These are phyloP conservation scores for Pythium guiyangense DNA, from an alignment of 352 stramenopile species.

Conservation along the genomic window DNA sequence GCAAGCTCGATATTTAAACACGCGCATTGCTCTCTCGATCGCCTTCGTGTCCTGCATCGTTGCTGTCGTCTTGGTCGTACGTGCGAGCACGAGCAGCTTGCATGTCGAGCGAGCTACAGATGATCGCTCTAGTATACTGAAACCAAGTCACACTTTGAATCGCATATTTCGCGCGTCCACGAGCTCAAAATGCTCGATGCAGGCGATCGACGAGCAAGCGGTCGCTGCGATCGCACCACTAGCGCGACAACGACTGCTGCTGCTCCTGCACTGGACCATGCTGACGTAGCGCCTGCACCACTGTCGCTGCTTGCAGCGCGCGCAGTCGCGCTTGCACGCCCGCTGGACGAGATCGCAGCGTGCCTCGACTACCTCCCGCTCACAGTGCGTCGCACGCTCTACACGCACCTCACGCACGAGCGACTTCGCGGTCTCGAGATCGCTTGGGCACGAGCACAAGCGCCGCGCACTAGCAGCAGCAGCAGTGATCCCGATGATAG, in stretches of 20 bases:
- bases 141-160: too few relatives aligned
- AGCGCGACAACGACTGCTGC: too few relatives aligned
- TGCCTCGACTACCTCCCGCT: conserved; percentile 40
- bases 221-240: too few relatives aligned
- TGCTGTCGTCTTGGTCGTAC: too few relatives aligned
- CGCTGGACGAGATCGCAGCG: conserved; percentile 30
- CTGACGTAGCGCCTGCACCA: background rate
- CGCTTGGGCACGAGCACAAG: conserved; percentile 17
- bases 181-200: background rate
- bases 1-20: conserved; percentile 13
- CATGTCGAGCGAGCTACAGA: too few relatives aligned
- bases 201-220: background rate
- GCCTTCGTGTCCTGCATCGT: too few relatives aligned
- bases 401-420: conserved; percentile 32
- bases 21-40: background rate
- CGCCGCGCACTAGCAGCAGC: conserved; percentile 3
- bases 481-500: conserved; percentile 19
- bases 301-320: conserved; percentile 27
- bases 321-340: conserved; percentile 23
- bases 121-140: too few relatives aligned
- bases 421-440: conserved; percentile 48
- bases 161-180: too few relatives aligned
- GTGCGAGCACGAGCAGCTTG: too few relatives aligned
- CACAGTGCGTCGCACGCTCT: conserved; percentile 33
- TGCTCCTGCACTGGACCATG: background rate